Percentiles rank a stretch among this genome's conserved stretches.
Conservation (phyloP, 257 asterid genomes). For the Solanum etuberosum region DNA sequence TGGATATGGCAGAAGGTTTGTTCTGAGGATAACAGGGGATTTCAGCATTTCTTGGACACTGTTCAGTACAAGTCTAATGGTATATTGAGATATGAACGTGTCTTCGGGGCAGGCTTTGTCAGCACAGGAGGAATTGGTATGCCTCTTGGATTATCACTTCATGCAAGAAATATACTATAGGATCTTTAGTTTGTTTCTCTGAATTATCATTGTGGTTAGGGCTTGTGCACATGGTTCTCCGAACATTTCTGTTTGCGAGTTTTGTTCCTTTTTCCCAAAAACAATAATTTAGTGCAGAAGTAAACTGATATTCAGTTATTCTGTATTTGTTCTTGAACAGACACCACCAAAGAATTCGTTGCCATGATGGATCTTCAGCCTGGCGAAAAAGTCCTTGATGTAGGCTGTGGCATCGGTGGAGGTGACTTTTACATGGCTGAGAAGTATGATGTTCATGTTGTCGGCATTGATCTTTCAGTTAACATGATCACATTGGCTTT, state of each 20-base stretch:
- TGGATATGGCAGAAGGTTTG: conserved; percentile 86
- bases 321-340: conserved; percentile 28
- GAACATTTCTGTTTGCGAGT: neutral
- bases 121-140: conserved; percentile 97
- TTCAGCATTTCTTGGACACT: conserved; percentile 86
- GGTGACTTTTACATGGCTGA: conserved; percentile 98
- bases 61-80: conserved; percentile 88
- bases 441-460: conserved; percentile 76
- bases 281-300: neutral
- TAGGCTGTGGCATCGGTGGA: conserved; percentile 99
- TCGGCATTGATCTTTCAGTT: conserved; percentile 85
- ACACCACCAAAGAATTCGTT: conserved; percentile 86
- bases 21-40: conserved; percentile 65
- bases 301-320: neutral
- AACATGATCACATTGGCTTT: conserved; percentile 90
- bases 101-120: conserved; percentile 84
- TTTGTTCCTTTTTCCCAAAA: neutral
- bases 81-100: conserved; percentile 85
- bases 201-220: neutral
- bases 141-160: neutral
- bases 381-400: conserved; percentile 90
- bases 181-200: neutral
- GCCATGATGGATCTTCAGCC: conserved; percentile 67
- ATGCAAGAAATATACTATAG: neutral
- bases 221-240: neutral